Percentiles rank a stretch among this genome's conserved stretches.
These are phyloP conservation scores for Filobasidium floriforme DNA, from an alignment of 768 basidiomycete species.

Conservation along the genomic window DNA sequence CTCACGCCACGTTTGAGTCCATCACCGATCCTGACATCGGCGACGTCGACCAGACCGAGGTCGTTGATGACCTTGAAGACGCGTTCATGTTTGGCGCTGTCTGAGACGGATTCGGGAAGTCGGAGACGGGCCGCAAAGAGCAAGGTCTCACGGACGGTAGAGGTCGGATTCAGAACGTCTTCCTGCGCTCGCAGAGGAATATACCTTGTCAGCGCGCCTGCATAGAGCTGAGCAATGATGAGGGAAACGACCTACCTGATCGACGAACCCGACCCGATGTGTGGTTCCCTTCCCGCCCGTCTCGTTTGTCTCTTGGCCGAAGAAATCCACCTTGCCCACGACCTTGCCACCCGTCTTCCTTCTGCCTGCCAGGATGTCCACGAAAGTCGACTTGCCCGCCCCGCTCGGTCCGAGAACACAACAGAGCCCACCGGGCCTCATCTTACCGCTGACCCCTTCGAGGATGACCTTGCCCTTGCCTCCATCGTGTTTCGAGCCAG, in stretches of 20 bases:
- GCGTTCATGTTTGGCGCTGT: slow-evolving; percentile 35
- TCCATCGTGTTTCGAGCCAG: slow-evolving; percentile 22
- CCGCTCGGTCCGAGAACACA: slow-evolving; percentile 88
- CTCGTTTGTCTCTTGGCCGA: slow-evolving; percentile 24
- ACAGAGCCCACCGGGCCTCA: slow-evolving; percentile 76
- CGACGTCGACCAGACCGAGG: slow-evolving; percentile 65
- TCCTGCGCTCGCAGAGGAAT: slow-evolving; percentile 51
- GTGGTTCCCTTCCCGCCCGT: slow-evolving; percentile 21
- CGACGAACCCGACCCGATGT: slow-evolving; percentile 73
- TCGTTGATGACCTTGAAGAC: slow-evolving; percentile 64
- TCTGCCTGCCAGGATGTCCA: slow-evolving; percentile 82
- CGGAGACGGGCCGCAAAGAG: slow-evolving; percentile 78
- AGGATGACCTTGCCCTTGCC: slow-evolving; percentile 59
- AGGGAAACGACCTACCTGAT: slow-evolving; percentile 46
- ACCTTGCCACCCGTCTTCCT: slow-evolving; percentile 60
- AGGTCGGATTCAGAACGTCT: slow-evolving; percentile 67
- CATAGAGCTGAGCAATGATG: not conserved
- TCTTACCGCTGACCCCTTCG: slow-evolving; percentile 60
- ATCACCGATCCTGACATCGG: slow-evolving; percentile 65
- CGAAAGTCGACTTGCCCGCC: slow-evolving; percentile 83
- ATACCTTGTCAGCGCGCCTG: not conserved
- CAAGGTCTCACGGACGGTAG: slow-evolving; percentile 75
- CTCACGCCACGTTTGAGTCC: slow-evolving; percentile 73
- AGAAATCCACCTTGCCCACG: slow-evolving; percentile 60
- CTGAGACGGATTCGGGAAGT: slow-evolving; percentile 54